Base-by-base conservation (phyloP, 169 alveolate species). In the Babesia caballi region DNA sequence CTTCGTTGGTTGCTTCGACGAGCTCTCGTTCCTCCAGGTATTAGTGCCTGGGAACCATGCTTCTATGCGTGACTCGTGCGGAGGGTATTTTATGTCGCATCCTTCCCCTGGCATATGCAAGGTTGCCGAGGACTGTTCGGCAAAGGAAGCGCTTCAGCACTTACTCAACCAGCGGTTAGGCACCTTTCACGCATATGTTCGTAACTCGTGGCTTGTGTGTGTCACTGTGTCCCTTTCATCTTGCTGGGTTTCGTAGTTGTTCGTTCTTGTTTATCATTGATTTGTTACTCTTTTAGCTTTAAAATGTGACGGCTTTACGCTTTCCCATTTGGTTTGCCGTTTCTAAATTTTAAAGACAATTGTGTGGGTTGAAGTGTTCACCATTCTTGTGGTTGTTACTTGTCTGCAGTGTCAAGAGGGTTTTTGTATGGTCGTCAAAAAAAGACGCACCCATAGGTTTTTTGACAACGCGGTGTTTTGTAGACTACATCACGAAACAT, bases 381-480 rank as follows among this genome's bases (percentile, higher is more conserved):
- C n/a, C n/a, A n/a, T n/a, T n/a, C n/a, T n/a, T n/a, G n/a, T n/a
- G n/a, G 28, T 19, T 23, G 8, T 12, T 14, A 52, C 1, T 52
- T 52, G 36, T 52, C 21, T 25, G 36, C 67, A 57, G 67, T 4
- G 7, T 40, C 19, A 1, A 35, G 35, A 66, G 86, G n/a, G 23
- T 68, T 28, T 67, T 68, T 30, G 82, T 68, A 8, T 78, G 86
- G 86, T 78, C 82, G 19, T 17, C 14, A 21, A 57, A 56, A 17
- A 58, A 68, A 23, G 58, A 60, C 27, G 82, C 54, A 8, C 86
- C 86, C 5, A 58, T 78, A 33, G 86, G 86, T 21, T 67, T 12
- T 36, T 38, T 78, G 65, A 78, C 86, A 21, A 38, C 75, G 19
- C 12, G 65, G 50, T 78, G 86, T 23, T 78, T 50, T 49, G 50